Evolutionary conservation across 768 basidiomycete genomes (phyloP).

Genomic region (Boletus subcaerulescens): DNA sequence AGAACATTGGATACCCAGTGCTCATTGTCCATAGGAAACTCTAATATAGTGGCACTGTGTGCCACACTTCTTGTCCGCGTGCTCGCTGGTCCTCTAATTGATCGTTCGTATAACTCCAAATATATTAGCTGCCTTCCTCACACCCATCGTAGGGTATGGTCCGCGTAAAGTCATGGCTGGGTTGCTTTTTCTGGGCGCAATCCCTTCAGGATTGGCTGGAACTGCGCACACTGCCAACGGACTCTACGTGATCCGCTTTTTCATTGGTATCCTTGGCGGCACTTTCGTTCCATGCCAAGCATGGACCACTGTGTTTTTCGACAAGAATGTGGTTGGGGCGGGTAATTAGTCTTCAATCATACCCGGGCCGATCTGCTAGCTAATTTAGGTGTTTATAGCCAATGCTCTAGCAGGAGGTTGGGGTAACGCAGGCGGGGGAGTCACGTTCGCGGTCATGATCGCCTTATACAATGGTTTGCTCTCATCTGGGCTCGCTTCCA

Average conservation of each 20-base stretch:
- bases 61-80: constrained; percentile 50
- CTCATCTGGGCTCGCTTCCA: constrained; percentile 35
- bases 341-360: constrained; percentile 12
- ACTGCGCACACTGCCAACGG: constrained; percentile 40
- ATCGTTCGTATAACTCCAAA: constrained; percentile 25
- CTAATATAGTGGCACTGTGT: constrained; percentile 46
- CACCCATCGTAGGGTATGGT: background rate
- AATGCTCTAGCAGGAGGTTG: constrained; percentile 2
- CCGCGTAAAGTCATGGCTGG: constrained; percentile 8
- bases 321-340: constrained; percentile 44
- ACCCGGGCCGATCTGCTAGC: background rate
- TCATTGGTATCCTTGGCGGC: constrained; percentile 58
- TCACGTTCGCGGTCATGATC: constrained; percentile 7
- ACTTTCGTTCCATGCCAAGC: constrained; percentile 61
- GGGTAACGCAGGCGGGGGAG: constrained; percentile 5
- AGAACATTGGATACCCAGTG: background rate
- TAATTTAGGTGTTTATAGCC: background rate
- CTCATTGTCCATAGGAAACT: constrained; percentile 35
- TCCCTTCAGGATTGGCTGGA: constrained; percentile 6
- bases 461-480: constrained; percentile 40
- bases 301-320: constrained; percentile 61
- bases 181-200: constrained; percentile 2
- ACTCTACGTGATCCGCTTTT: constrained; percentile 49
- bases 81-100: constrained; percentile 49
- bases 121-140: background rate